Base-by-base conservation (phyloP, 495 filamentous ascomycete species). In the Xylaria palmicola region DNA sequence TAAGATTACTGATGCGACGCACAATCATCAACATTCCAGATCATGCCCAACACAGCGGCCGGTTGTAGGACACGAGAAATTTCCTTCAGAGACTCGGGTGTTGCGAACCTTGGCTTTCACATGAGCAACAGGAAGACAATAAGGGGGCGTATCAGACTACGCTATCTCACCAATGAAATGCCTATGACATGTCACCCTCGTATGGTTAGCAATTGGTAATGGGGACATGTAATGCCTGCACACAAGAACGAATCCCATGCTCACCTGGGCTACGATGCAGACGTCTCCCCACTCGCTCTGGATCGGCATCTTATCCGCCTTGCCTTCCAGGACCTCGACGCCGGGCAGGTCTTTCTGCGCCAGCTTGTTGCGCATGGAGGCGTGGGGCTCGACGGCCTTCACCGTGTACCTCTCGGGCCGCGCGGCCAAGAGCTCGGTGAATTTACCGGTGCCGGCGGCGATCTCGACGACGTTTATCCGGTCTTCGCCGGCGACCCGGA, bases 21-120 rank as follows among this genome's bases (percentile, higher is more conserved):
- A 86, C 83, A 88, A 56, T 87, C 86, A 69, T 89, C 86, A 47
- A 85, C 71, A 49, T 89, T 88, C 82, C 86, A 89, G 17, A 89
- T 84, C 70, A 87, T 75, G 4, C 81, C 86, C 12, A 90, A 72
- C 1, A 67, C 67, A 19, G 78, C 82, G 15, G 75, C 76, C 0
- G 79, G 79, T 24, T 68, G 75, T 29, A 90, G 66, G 0, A 85
- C 78, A 39, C 84, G 80, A 57, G 86, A 76, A 6, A 90, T 84
- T 44, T 86, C 81, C 37, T 75, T 73, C 24, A 90, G 71, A 4
- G 86, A 69, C 19, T 79, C 76, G 10, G 76, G 69, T 47, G 75
- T 85, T 24, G 86, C 83, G 68, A 89, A 89, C 85, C 86, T 86
- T 39, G 29, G 24, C 6, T 9, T 15, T 30, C 10, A n/a, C 26